Evolutionary conservation across 352 stramenopile genomes (phyloP).

Genomic region (Phytophthora sp.): DNA sequence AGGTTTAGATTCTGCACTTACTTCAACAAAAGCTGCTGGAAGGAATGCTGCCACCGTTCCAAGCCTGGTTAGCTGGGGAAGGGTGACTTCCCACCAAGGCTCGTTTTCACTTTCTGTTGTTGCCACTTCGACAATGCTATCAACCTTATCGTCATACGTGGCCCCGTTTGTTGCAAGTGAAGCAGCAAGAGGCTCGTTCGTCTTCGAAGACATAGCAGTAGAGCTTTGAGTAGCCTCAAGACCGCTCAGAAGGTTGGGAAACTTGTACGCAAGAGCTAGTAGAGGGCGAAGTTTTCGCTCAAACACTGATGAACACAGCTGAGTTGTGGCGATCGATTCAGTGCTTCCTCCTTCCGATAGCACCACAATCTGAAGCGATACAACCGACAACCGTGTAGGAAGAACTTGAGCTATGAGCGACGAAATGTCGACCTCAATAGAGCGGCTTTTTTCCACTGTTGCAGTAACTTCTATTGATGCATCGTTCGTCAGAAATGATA

Average conservation of each 20-base stretch:
- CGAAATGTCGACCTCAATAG: conserved; percentile 60
- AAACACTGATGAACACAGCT: conserved; percentile 73
- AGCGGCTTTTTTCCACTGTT: conserved; percentile 53
- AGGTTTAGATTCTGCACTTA: not conserved
- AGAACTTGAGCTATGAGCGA: conserved; percentile 45
- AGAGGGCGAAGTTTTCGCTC: conserved; percentile 54
- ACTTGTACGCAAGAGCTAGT: conserved; percentile 48
- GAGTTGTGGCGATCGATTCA: conserved; percentile 38
- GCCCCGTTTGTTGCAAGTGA: conserved; percentile 37
- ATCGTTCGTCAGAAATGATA: conserved; percentile 26
- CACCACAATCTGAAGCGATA: conserved; percentile 64
- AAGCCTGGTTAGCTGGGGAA: conserved; percentile 44
- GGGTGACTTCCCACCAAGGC: conserved; percentile 64
- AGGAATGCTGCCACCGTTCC: conserved; percentile 66
- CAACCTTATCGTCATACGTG: conserved; percentile 11
- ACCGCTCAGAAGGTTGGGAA: conserved; percentile 48
- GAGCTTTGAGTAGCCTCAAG: conserved; percentile 46
- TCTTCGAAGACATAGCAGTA: conserved; percentile 13
- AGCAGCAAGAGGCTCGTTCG: conserved; percentile 11
- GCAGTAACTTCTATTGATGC: conserved; percentile 44
- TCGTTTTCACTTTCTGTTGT: conserved; percentile 40
- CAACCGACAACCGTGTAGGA: conserved; percentile 40
- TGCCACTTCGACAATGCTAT: conserved; percentile 11
- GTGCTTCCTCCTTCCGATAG: conserved; percentile 34
- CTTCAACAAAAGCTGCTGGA: conserved; percentile 31